Conservation (phyloP, 495 filamentous ascomycete genomes). For the Penicillium lividum region DNA sequence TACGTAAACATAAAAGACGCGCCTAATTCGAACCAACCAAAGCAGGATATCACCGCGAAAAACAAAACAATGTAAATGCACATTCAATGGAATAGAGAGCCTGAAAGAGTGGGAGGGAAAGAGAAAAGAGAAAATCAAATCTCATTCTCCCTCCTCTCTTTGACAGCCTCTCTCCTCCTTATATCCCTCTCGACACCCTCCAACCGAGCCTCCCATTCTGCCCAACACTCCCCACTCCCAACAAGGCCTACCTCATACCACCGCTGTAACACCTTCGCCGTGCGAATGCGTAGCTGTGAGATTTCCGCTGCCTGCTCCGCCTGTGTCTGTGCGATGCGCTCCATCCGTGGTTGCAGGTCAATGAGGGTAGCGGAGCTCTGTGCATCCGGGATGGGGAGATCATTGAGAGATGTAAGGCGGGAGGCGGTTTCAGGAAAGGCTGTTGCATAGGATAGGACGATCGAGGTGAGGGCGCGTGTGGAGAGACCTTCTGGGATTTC, state of each 20-base stretch:
- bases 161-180: constrained; percentile 55
- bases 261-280: constrained; percentile 66
- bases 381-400: constrained; percentile 74
- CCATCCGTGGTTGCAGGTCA: constrained; percentile 68
- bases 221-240: constrained; percentile 68
- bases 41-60: constrained; percentile 9
- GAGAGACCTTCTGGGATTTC: constrained; percentile 46
- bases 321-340: constrained; percentile 65
- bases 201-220: constrained; percentile 70
- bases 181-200: constrained; percentile 67
- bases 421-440: constrained; percentile 77
- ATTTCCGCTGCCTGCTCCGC: constrained; percentile 70
- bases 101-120: background rate
- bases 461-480: constrained; percentile 54
- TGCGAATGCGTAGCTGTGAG: constrained; percentile 69
- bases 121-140: constrained; percentile 19
- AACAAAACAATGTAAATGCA: constrained; percentile 1
- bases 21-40: background rate
- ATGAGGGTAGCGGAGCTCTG: constrained; percentile 66
- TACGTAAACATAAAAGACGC: background rate
- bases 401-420: constrained; percentile 73
- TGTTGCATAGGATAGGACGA: constrained; percentile 72
- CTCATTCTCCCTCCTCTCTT: constrained; percentile 42
- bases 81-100: background rate
- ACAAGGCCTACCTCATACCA: constrained; percentile 81